Evolutionary conservation across 495 filamentous ascomycete species (phyloP).

Genomic region (Echria macrotheca): DNA sequence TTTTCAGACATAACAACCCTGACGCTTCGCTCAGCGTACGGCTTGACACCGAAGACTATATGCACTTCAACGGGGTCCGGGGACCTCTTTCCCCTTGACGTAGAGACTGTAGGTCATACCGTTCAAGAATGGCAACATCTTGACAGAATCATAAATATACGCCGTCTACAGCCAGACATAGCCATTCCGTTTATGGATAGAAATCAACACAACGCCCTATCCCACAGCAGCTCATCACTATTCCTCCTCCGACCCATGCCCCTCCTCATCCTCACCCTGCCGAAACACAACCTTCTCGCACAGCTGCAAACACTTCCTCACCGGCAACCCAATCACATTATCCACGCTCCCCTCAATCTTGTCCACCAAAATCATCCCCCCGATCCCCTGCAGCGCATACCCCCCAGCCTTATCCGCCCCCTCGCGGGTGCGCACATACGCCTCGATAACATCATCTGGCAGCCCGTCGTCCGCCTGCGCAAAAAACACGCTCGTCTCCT

Average conservation of each 20-base stretch:
- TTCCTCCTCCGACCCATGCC: slow-evolving; percentile 25
- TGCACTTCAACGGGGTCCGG: too few species aligned
- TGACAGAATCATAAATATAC: too few species aligned
- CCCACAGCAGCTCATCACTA: not conserved
- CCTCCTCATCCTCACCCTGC: slow-evolving; percentile 40
- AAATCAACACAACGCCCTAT: not conserved
- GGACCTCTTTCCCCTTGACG: too few species aligned
- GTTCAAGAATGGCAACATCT: too few species aligned
- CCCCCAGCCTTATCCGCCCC: slow-evolving; percentile 95
- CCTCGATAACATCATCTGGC: slow-evolving; percentile 55
- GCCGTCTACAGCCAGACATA: too few species aligned
- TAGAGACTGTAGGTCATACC: too few species aligned
- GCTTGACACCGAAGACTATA: too few species aligned
- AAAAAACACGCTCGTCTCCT: slow-evolving; percentile 84
- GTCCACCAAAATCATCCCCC: slow-evolving; percentile 74
- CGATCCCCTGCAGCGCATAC: slow-evolving; percentile 87
- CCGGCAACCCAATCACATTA: slow-evolving; percentile 92
- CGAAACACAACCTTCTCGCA: slow-evolving; percentile 74
- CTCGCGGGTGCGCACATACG: slow-evolving; percentile 87
- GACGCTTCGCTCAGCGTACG: too few species aligned
- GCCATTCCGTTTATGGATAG: too few species aligned
- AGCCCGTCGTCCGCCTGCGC: slow-evolving; percentile 70
- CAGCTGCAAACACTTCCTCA: slow-evolving; percentile 71
- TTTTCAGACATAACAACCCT: too few species aligned
- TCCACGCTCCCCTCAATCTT: slow-evolving; percentile 83